Evolutionary conservation across 768 basidiomycete species (phyloP), one percentile per base, ranked within the genome.

Genomic region (Mycena albidolilacea): DNA sequence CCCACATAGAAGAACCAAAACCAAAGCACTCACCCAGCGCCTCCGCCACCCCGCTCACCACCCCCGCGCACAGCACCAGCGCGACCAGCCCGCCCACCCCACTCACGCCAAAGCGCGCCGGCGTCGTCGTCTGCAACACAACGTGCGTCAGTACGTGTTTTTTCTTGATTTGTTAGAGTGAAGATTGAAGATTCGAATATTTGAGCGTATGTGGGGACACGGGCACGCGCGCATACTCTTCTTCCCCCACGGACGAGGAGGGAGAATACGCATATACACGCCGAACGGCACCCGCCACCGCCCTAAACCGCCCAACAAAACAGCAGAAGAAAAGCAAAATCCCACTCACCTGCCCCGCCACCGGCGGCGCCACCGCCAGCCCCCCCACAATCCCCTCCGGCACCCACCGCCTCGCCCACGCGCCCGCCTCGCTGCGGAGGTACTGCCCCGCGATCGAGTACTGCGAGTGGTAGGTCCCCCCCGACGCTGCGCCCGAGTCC

Each of bases 31-130:
- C 78, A 96, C 96, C 96, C 17, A 97, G 82, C 0, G 96, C 96
- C 81, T 97, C 97, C n/a, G 94, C 92, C 30, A 96, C 85, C 19
- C 94, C 96, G 23, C 94, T 92, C 14, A 96, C 91, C 41, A 96
- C 71, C 1, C 96, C 97, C 14, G 94, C 87, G 3, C 92, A 86
- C 9, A 90, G 75, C 15, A 91, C 89, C 37, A 94, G 83, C 17
- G 86, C 82, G 57, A 85, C 80, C 60, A 95, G 80, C 0, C 93
- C 92, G 0, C 84, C 15, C 83, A 86, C 74, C 75, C 92, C 81
- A 57, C 85, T 78, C 50, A 82, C 72, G 3, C 67, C 72, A 37
- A 72, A 72, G 23, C 72, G 65, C 68, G 71, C 71, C 44, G 69
- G 72, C 30, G 74, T 74, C 60, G 74, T 71, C 69, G 55, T 35